Conservation (phyloP, 371 early-diverging fungal species). For the Phascolomyces articulosus region DNA sequence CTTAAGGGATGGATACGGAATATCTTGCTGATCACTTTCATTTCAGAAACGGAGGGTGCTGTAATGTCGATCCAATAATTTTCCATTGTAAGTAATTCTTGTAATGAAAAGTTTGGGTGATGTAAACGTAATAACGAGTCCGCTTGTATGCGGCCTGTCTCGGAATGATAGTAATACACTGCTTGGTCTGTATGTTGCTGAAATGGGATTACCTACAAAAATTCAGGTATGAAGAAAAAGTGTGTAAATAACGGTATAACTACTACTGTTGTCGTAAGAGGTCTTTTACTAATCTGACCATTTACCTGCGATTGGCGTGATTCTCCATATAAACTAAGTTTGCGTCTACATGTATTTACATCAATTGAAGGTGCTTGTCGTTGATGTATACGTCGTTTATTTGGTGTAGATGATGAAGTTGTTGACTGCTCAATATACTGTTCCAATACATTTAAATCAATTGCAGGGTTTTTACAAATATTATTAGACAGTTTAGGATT, state of each 20-base stretch:
- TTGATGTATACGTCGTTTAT: background rate
- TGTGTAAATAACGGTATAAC: no score
- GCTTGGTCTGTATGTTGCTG: conserved; percentile 10
- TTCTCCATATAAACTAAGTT: conserved; percentile 40
- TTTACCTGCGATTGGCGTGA: conserved; percentile 17
- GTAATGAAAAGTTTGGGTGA: conserved; percentile 25
- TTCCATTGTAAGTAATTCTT: conserved; percentile 55
- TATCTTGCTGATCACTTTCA: conserved; percentile 70
- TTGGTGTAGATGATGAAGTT: background rate
- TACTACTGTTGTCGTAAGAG: no score
- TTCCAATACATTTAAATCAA: conserved; percentile 2
- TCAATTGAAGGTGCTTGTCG: conserved; percentile 18
- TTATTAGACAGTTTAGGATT: background rate
- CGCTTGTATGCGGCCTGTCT: conserved; percentile 33
- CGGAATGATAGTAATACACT: conserved; percentile 39
- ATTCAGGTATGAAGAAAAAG: background rate
- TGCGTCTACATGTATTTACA: conserved; percentile 20
- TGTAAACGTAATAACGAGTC: conserved; percentile 25
- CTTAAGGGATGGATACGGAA: conserved; percentile 83
- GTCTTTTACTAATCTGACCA: background rate
- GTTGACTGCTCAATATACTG: background rate
- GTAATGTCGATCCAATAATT: conserved; percentile 92
- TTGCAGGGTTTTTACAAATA: background rate
- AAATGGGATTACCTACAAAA: conserved; percentile 10
- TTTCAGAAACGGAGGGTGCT: conserved; percentile 78